Evolutionary conservation across 495 filamentous ascomycete genomes (phyloP).

Genomic region (Terfezia claveryi): DNA sequence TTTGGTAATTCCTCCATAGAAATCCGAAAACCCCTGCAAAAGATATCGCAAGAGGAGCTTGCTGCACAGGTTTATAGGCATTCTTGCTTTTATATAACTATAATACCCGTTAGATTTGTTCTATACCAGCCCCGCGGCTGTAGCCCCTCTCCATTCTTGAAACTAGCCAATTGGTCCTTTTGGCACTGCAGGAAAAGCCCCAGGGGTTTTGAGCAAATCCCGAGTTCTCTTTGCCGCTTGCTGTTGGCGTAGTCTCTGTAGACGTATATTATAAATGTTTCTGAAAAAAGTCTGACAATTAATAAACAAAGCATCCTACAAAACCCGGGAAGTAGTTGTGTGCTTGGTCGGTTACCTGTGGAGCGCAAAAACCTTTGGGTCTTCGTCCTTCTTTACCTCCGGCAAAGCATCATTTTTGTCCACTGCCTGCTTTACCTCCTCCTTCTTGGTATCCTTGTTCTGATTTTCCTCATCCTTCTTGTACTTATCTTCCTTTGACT

Average conservation of each 20-base stretch:
- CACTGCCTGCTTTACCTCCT: slow-evolving; percentile 13
- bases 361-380: not conserved
- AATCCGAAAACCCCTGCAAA: not conserved
- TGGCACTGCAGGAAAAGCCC: not conserved
- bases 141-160: not conserved
- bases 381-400: not conserved
- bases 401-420: not conserved
- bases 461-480: slow-evolving; percentile 28
- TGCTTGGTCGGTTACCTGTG: not conserved
- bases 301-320: not conserved
- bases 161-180: not conserved
- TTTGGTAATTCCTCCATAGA: not conserved
- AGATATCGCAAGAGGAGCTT: not conserved
- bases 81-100: not conserved
- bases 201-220: not conserved
- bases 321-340: not conserved
- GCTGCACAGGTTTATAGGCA: not conserved
- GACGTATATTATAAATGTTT: not conserved
- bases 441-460: slow-evolving; percentile 36
- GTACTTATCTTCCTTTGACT: slow-evolving; percentile 23
- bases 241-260: not conserved
- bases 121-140: not conserved
- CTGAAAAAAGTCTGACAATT: not conserved
- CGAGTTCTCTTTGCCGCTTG: not conserved
- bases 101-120: not conserved